Evolutionary conservation across 1,284 basidiomycete species (phyloP).

Genomic region (Trametes pubescens): DNA sequence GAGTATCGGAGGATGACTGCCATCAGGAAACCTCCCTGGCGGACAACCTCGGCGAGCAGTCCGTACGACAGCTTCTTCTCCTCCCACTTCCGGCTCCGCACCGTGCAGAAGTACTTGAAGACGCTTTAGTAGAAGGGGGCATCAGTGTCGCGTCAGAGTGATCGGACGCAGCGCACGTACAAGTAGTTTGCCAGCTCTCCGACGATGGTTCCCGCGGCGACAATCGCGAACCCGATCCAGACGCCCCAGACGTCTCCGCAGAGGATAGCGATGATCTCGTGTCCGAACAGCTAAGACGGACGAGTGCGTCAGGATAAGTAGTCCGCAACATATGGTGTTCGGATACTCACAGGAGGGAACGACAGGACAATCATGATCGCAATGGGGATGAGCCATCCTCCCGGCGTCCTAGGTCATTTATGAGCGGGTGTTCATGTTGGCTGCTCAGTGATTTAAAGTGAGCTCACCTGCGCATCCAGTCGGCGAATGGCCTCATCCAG

Average conservation of each 20-base stretch:
- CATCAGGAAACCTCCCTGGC: slow-evolving; percentile 82
- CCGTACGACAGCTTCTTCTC: slow-evolving; percentile 76
- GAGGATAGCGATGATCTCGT: slow-evolving; percentile 78
- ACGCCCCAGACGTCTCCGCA: slow-evolving; percentile 80
- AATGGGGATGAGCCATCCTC: slow-evolving; percentile 88
- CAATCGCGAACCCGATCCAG: slow-evolving; percentile 73
- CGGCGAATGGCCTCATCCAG: slow-evolving; percentile 62
- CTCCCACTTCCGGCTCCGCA: slow-evolving; percentile 75
- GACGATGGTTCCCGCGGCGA: slow-evolving; percentile 69
- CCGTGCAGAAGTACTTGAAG: slow-evolving; percentile 69
- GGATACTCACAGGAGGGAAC: slow-evolving; percentile 68
- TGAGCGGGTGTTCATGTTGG: not conserved
- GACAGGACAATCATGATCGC: slow-evolving; percentile 80
- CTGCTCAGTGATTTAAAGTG: no score
- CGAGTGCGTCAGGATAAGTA: not conserved
- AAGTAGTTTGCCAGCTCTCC: slow-evolving; percentile 77
- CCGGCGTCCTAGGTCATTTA: slow-evolving; percentile 32
- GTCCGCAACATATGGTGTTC: no score
- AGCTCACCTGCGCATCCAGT: slow-evolving; percentile 57
- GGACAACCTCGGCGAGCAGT: slow-evolving; percentile 77
- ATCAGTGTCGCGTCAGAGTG: not conserved
- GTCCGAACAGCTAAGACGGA: slow-evolving; percentile 66
- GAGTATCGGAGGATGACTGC: slow-evolving; percentile 76
- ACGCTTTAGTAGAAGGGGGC: slow-evolving; percentile 47
- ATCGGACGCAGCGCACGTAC: slow-evolving; percentile 40